Evolutionary conservation across 2,329 filamentous ascomycete species (phyloP).

Genomic region (Berkeleyomyces basicola): DNA sequence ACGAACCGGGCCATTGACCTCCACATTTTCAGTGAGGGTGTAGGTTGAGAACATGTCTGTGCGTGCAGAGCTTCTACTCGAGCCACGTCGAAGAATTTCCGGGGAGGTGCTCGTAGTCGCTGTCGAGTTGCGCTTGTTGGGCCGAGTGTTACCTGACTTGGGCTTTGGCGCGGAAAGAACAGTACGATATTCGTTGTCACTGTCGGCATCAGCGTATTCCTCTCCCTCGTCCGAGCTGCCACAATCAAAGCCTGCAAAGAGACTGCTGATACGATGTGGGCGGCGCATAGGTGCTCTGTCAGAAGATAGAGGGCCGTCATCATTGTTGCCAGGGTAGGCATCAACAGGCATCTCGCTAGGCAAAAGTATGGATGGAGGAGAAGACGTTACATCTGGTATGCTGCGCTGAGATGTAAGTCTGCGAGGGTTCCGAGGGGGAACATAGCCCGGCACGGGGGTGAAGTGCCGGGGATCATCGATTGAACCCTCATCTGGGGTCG

Average conservation of each 20-base stretch:
- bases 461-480: constrained; percentile 25
- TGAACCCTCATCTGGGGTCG: constrained; percentile 31
- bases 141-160: constrained; percentile 19
- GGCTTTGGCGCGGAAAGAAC: constrained; percentile 42
- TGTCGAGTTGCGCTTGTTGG: constrained; percentile 28
- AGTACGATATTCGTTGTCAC: constrained; percentile 51
- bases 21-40: constrained; percentile 20
- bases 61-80: constrained; percentile 22
- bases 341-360: constrained; percentile 34
- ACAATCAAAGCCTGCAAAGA: constrained; percentile 74
- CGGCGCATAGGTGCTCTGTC: constrained; percentile 44
- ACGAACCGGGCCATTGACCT: constrained; percentile 13
- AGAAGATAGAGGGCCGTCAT: constrained; percentile 54
- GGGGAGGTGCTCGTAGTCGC: constrained; percentile 24
- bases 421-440: constrained; percentile 44
- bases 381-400: constrained; percentile 33
- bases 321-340: constrained; percentile 62
- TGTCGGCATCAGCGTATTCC: constrained; percentile 45
- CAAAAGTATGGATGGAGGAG: constrained; percentile 25
- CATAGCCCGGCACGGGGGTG: constrained; percentile 33
- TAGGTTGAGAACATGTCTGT: constrained; percentile 32
- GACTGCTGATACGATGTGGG: constrained; percentile 60
- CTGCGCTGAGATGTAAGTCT: constrained; percentile 33
- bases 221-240: constrained; percentile 50
- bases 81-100: constrained; percentile 21